Percentiles rank a stretch among this genome's conserved stretches.
phyloP scores from a whole-genome alignment of 257 asterid genomes.

The Linderniella brevidens region DNA sequence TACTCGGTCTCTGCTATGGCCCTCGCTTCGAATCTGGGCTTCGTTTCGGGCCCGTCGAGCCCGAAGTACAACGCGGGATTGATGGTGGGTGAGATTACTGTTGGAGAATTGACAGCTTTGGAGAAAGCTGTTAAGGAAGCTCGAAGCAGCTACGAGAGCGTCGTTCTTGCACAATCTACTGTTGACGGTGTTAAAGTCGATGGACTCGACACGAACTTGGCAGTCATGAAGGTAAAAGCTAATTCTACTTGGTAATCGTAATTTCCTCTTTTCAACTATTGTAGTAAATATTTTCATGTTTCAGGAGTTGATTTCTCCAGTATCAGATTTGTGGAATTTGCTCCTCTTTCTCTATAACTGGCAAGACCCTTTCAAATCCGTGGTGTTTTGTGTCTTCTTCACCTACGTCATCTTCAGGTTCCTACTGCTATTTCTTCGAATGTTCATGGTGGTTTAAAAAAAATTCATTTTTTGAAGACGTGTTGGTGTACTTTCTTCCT shows the following conservation, averaged over 20 bases:
- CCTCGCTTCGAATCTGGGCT: slow-evolving; percentile 63
- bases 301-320: slow-evolving; percentile 88
- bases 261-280: too few species aligned
- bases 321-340: slow-evolving; percentile 39
- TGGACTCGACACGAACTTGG: slow-evolving; percentile 82
- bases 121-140: slow-evolving; percentile 83
- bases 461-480: too few species aligned
- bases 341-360: slow-evolving; percentile 49
- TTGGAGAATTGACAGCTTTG: slow-evolving; percentile 61
- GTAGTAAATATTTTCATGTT: slow-evolving; percentile 2
- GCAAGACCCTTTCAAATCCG: slow-evolving; percentile 66
- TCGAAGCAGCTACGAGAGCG: slow-evolving; percentile 56
- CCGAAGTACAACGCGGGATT: slow-evolving; percentile 29
- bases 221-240: slow-evolving; percentile 71
- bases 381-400: slow-evolving; percentile 35
- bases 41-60: slow-evolving; percentile 39
- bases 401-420: slow-evolving; percentile 54
- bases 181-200: slow-evolving; percentile 89
- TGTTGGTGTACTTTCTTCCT: too few species aligned
- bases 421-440: not conserved
- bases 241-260: too few species aligned
- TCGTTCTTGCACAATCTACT: slow-evolving; percentile 66
- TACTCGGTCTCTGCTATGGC: slow-evolving; percentile 50
- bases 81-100: slow-evolving; percentile 68
- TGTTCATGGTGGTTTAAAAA: too few species aligned